A percentile compares a stretch with the other conserved stretches of the same genome.
These are phyloP conservation scores for Castanea mollissima DNA, from an alignment of 306 rosid genomes.

Conservation along the genomic window DNA sequence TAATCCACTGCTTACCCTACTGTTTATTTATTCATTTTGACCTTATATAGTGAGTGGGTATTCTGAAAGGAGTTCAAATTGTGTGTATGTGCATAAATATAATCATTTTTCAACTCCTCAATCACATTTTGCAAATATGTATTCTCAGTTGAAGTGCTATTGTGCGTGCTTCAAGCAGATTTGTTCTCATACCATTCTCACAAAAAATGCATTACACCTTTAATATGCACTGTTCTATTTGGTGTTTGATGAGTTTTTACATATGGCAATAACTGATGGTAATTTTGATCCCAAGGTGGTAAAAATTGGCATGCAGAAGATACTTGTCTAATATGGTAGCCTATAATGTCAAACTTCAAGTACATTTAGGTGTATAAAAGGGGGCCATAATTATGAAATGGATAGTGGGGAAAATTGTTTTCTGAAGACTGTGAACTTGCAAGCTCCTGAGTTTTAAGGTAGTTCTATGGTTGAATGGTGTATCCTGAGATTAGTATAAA, in stretches of 20 bases:
- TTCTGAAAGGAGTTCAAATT: not conserved
- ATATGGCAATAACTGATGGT: not conserved
- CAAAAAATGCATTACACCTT: not conserved
- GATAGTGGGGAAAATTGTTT: not conserved
- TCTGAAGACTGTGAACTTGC: not conserved
- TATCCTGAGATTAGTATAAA: not conserved
- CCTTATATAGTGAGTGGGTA: not conserved
- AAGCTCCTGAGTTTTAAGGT: not conserved
- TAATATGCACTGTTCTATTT: not conserved
- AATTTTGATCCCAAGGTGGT: not conserved
- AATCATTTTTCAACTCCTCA: not conserved
- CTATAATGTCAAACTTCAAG: not conserved
- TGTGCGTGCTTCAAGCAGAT: not conserved
- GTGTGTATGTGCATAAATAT: not conserved
- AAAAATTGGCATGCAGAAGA: not conserved
- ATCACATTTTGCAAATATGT: not conserved
- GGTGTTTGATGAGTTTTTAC: not conserved
- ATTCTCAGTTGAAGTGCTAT: not conserved
- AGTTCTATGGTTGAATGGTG: not conserved
- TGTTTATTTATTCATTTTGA: not conserved
- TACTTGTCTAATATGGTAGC: not conserved
- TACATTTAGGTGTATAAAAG: not conserved
- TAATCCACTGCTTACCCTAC: not conserved
- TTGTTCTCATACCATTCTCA: not conserved
- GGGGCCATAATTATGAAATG: not conserved